A percentile compares a stretch with the other conserved stretches of the same genome.
These are phyloP conservation scores for Daedaleopsis nitida DNA, from an alignment of 768 basidiomycete genomes.

Conservation along the genomic window DNA sequence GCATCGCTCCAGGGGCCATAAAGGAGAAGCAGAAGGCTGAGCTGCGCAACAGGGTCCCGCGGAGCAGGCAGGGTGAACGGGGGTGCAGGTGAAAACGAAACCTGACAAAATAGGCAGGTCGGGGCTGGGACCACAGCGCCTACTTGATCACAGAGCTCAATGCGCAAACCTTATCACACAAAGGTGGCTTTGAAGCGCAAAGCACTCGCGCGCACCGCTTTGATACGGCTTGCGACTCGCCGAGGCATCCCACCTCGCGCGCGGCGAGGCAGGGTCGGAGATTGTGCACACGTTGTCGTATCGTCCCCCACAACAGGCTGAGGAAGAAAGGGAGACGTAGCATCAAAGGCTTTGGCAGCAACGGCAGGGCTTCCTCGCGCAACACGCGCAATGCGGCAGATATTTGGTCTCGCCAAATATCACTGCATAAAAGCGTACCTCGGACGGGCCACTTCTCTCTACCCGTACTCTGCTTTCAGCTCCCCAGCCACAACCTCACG, in stretches of 20 bases:
- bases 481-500: no score
- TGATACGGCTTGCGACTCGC: neutral
- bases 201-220: neutral
- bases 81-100: neutral
- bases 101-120: neutral
- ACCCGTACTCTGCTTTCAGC: neutral
- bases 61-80: neutral
- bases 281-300: no score
- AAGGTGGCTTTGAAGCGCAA: neutral
- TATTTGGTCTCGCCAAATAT: neutral
- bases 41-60: no score
- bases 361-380: neutral
- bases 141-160: neutral
- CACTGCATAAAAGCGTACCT: neutral
- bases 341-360: no score
- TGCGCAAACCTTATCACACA: neutral
- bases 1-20: neutral
- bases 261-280: no score
- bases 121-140: neutral
- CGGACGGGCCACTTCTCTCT: neutral
- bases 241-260: no score
- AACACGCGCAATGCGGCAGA: neutral
- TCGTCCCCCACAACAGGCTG: no score
- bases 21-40: neutral
- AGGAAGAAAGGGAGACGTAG: no score